Evolutionary conservation across 352 stramenopile genomes (phyloP).

Genomic region (Aphanomyces euteiches): DNA sequence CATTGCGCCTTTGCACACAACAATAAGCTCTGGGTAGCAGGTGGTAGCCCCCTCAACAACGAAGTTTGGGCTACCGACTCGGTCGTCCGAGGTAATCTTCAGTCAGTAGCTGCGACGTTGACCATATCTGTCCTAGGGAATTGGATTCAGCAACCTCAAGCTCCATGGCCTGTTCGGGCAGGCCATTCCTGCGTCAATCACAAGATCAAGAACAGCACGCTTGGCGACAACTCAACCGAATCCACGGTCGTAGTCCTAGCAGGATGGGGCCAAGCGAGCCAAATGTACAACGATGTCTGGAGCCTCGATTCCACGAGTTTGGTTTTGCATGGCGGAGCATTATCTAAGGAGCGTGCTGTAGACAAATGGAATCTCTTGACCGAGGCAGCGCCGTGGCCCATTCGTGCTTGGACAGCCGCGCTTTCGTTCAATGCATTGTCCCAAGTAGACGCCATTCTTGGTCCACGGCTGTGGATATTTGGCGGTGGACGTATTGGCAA

Average conservation of each 20-base stretch:
- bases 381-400: slow-evolving; percentile 49
- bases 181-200: slow-evolving; percentile 59
- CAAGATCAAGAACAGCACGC: slow-evolving; percentile 46
- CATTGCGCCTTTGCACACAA: slow-evolving; percentile 69
- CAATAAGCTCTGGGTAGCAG: slow-evolving; percentile 59
- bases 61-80: slow-evolving; percentile 71
- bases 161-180: slow-evolving; percentile 52
- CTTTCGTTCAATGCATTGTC: slow-evolving; percentile 72
- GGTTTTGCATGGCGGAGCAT: not conserved
- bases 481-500: slow-evolving; percentile 69
- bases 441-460: slow-evolving; percentile 53
- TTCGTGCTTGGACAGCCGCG: slow-evolving; percentile 68
- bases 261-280: slow-evolving; percentile 53
- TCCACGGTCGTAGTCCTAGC: slow-evolving; percentile 61
- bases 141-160: slow-evolving; percentile 47
- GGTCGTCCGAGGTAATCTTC: slow-evolving; percentile 40
- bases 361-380: slow-evolving; percentile 43
- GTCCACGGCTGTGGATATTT: slow-evolving; percentile 66
- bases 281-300: slow-evolving; percentile 66
- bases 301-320: slow-evolving; percentile 45
- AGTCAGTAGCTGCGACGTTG: not conserved
- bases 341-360: slow-evolving; percentile 21
- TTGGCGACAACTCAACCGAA: slow-evolving; percentile 49
- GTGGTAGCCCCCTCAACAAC: slow-evolving; percentile 73
- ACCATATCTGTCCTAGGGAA: slow-evolving; percentile 16